phyloP scores from a whole-genome alignment of 768 basidiomycete genomes.

The Macrolepiota albuminosa region DNA sequence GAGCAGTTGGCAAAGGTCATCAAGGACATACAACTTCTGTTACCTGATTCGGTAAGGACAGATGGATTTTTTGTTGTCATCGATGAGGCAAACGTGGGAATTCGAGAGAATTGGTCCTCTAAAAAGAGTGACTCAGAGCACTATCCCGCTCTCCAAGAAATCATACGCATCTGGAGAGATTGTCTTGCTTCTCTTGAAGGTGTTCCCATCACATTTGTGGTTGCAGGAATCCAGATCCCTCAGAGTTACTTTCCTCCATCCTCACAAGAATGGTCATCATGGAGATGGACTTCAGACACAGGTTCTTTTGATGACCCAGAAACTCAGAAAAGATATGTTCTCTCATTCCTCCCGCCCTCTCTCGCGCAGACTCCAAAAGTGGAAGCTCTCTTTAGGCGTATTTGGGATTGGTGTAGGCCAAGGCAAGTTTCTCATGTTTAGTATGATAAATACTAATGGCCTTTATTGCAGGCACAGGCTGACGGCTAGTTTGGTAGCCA shows the following conservation, averaged over 20 bases:
- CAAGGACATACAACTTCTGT: background rate
- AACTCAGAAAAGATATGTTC: background rate
- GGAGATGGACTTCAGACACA: slow-evolving; percentile 1
- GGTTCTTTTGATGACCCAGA: background rate
- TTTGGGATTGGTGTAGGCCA: too few species aligned
- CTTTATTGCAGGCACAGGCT: background rate
- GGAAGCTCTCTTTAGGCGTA: too few species aligned
- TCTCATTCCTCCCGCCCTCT: too few species aligned
- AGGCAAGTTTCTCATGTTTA: background rate
- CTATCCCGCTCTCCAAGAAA: background rate
- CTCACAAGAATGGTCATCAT: background rate
- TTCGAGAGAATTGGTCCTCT: background rate
- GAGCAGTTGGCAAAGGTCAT: background rate
- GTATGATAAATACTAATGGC: background rate
- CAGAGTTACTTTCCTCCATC: background rate
- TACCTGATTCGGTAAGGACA: background rate
- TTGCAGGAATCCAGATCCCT: background rate
- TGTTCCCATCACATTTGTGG: background rate
- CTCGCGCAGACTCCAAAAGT: too few species aligned
- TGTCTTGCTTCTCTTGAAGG: background rate
- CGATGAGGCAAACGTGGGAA: slow-evolving; percentile 1
- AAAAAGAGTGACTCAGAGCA: background rate
- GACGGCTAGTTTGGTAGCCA: background rate
- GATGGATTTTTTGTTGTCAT: slow-evolving; percentile 2
- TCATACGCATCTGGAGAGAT: background rate